Percentiles rank a stretch among this genome's conserved stretches.
Conservation (phyloP, 805 yeast species). For the Candida endomychidarum region DNA sequence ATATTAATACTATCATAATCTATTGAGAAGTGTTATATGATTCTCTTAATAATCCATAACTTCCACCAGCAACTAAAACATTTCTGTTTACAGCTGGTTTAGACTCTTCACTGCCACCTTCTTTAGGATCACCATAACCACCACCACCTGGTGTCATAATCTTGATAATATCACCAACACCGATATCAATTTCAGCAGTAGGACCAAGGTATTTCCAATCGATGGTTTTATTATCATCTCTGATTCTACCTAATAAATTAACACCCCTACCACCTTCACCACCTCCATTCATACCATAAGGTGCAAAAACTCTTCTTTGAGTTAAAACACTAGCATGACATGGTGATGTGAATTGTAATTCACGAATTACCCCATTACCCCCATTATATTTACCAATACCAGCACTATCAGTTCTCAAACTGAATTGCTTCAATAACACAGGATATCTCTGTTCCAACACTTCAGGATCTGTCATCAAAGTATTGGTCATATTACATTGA, state of each 20-base stretch:
- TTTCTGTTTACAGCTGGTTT: slow-evolving; percentile 3
- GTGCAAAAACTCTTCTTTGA: slow-evolving; percentile 22
- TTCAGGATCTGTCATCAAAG: slow-evolving; percentile 25
- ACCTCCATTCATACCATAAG: slow-evolving; percentile 33
- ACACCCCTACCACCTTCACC: slow-evolving; percentile 38
- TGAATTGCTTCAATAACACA: slow-evolving; percentile 16
- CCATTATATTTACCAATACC: slow-evolving; percentile 23
- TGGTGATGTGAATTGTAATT: slow-evolving; percentile 20
- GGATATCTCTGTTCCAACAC: slow-evolving; percentile 24
- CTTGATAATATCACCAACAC: slow-evolving; percentile 63
- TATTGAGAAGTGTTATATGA: slow-evolving; percentile 23
- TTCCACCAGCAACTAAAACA: slow-evolving; percentile 21
- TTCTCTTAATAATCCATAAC: slow-evolving; percentile 20
- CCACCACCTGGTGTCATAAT: slow-evolving; percentile 87
- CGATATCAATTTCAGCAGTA: slow-evolving; percentile 64
- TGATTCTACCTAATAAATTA: slow-evolving; percentile 31
- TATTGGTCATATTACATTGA: slow-evolving; percentile 47
- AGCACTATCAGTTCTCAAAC: slow-evolving; percentile 19
- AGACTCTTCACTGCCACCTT: neutral
- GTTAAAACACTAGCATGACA: slow-evolving; percentile 22
- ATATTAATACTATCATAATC: neutral
- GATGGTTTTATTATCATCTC: slow-evolving; percentile 19
- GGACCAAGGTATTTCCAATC: slow-evolving; percentile 41
- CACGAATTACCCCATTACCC: slow-evolving; percentile 23
- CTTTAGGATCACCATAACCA: slow-evolving; percentile 56